A percentile compares a stretch with the other conserved stretches of the same genome.
Conservation (phyloP, 768 basidiomycete genomes). For the Kwoniella mangroviensis region DNA sequence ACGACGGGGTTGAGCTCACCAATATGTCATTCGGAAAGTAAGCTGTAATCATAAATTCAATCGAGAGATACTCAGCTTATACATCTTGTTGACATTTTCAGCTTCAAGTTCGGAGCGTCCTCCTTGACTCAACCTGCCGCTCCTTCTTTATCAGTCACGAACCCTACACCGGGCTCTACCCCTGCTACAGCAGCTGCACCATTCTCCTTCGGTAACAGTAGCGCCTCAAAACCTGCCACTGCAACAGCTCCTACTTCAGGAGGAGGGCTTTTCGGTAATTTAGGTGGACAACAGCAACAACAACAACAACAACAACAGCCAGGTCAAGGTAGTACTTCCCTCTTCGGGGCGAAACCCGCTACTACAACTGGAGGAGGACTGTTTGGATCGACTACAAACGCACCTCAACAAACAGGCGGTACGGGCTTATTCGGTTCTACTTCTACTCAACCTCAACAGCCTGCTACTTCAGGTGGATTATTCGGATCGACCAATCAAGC, state of each 20-base stretch:
- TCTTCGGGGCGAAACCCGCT: conserved; percentile 24
- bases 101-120: conserved; percentile 40
- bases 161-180: conserved; percentile 24
- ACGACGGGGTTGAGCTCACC: neutral
- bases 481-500: conserved; percentile 28
- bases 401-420: neutral
- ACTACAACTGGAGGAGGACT: neutral
- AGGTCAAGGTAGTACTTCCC: neutral
- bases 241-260: conserved; percentile 9
- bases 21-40: conserved; percentile 35
- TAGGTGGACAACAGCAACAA: conserved; percentile 15
- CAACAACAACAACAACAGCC: conserved; percentile 12
- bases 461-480: conserved; percentile 17
- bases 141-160: conserved; percentile 37
- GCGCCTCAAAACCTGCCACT: conserved; percentile 21
- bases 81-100: conserved; percentile 2
- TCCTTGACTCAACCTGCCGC: conserved; percentile 26
- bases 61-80: neutral
- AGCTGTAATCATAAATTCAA: neutral
- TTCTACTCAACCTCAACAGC: conserved; percentile 8
- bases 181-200: conserved; percentile 24
- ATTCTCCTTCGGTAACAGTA: conserved; percentile 36
- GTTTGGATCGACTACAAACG: conserved; percentile 12
- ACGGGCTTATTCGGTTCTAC: conserved; percentile 14
- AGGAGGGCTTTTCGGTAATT: conserved; percentile 23